Evolutionary conservation across 148 eudicot species (phyloP), one percentile per base, ranked within the genome.

Genomic region (Simmondsia chinensis): DNA sequence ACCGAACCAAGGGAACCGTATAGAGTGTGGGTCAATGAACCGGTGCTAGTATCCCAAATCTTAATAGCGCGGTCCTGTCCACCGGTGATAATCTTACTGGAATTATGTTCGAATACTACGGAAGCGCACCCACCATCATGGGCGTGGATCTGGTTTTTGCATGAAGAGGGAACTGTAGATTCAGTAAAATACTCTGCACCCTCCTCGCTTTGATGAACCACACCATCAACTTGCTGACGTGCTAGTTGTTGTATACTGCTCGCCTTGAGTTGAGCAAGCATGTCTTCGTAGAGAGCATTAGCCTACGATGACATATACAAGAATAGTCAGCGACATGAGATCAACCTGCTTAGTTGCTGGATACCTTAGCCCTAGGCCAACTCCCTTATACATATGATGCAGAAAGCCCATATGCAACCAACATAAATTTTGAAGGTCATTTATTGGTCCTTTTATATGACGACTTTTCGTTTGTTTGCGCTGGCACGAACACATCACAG

Each of bases 51-150:
- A 22, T 91, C 97, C 97, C 97, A 91, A 46, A 82, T 67, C 71
- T 85, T 91, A 43, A 91, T 55, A 20, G 79, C 61, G 39, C 74
- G 70, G 42, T 91, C 97, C 48, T 81, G 95, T 15, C 97, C 97
- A 33, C 97, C 97, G 40, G 76, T 81, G 38, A 91, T 53, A 64
- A 91, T 50, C 48, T 62, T 85, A 39, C 60, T 54, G 12, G 97
- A 85, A 59, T 75, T 84, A 40, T 79, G 54, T 48, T 91, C 88
- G n/a, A 85, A 85, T 26, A 70, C 20, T 64, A 85, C 67, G 33
- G 97, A 62, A 43, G 95, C 84, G 49, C 97, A 91, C 2, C 97
- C 95, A 39, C 97, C 85, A 20, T 79, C 76, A 39, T 91, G 97
- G 18, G 95, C 95, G 20, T 70, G 80, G 52, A 89, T 78, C 53